phyloP scores from a whole-genome alignment of 75 land plant species.

The Cupressus sempervirens region DNA sequence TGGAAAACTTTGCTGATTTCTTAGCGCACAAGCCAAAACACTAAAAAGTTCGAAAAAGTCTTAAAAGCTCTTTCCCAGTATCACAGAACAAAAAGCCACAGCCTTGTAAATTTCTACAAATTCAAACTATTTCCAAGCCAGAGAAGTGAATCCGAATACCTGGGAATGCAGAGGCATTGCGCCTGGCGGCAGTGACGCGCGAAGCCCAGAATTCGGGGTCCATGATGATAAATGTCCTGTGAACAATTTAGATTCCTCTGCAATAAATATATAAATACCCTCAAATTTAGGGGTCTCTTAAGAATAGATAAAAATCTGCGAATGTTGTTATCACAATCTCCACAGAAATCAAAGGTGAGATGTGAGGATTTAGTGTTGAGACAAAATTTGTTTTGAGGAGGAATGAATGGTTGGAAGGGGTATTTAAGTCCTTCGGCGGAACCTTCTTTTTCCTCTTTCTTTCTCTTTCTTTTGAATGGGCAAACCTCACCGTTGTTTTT shows the following conservation, averaged over 20 bases:
- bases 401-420: not conserved
- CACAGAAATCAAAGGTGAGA: not conserved
- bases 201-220: slow-evolving; percentile 8
- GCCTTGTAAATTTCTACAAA: not conserved
- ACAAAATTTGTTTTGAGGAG: not conserved
- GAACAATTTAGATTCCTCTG: not conserved
- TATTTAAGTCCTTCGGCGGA: not conserved
- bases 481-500: not conserved
- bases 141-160: not conserved
- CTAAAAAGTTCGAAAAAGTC: not conserved
- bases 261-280: not conserved
- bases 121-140: not conserved
- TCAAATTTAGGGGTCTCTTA: not conserved
- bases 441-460: not conserved
- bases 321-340: not conserved
- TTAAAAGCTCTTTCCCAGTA: too few relatives aligned
- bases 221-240: not conserved
- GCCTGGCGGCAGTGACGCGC: not conserved
- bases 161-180: not conserved
- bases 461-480: not conserved
- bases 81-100: not conserved
- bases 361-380: not conserved
- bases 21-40: not conserved
- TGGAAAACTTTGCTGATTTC: not conserved
- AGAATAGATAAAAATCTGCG: not conserved